Percentiles rank a stretch among this genome's conserved stretches.
Evolutionary conservation across 768 basidiomycete genomes (phyloP).

Genomic region (Tylopilus subfusipes): DNA sequence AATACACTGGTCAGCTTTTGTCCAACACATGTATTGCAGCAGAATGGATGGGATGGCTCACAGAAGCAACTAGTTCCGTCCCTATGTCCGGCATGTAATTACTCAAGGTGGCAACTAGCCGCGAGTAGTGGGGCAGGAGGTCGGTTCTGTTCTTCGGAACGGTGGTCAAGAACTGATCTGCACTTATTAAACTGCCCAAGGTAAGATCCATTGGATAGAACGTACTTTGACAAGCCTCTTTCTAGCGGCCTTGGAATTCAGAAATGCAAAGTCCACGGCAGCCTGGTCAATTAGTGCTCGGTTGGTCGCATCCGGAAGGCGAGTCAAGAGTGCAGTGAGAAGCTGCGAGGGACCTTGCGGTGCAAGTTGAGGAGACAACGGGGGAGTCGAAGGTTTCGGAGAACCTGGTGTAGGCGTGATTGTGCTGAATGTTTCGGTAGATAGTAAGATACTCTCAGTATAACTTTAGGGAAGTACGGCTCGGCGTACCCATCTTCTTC

Average conservation of each 20-base stretch:
- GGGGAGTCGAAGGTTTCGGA: constrained; percentile 57
- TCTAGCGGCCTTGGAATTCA: constrained; percentile 95
- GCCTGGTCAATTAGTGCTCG: constrained; percentile 86
- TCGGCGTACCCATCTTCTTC: constrained; percentile 30
- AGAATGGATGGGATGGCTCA: constrained; percentile 39
- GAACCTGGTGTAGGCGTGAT: constrained; percentile 68
- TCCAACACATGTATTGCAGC: background rate
- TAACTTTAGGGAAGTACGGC: background rate
- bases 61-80: constrained; percentile 71
- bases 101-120: constrained; percentile 83
- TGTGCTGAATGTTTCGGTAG: constrained; percentile 31
- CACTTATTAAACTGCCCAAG: constrained; percentile 6
- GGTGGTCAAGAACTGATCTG: constrained; percentile 67
- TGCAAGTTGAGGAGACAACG: constrained; percentile 65
- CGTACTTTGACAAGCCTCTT: constrained; percentile 84
- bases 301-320: constrained; percentile 93
- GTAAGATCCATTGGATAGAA: background rate
- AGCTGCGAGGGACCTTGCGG: constrained; percentile 92
- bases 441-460: constrained; percentile 33
- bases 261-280: constrained; percentile 91
- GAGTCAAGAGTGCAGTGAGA: constrained; percentile 83
- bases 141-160: constrained; percentile 88
- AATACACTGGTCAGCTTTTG: constrained; percentile 2
- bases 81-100: constrained; percentile 95
- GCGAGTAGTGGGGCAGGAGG: constrained; percentile 87